A percentile compares a stretch with the other conserved stretches of the same genome.
These are phyloP conservation scores for Calycina marina DNA, from an alignment of 2,329 filamentous ascomycete genomes.

Conservation along the genomic window DNA sequence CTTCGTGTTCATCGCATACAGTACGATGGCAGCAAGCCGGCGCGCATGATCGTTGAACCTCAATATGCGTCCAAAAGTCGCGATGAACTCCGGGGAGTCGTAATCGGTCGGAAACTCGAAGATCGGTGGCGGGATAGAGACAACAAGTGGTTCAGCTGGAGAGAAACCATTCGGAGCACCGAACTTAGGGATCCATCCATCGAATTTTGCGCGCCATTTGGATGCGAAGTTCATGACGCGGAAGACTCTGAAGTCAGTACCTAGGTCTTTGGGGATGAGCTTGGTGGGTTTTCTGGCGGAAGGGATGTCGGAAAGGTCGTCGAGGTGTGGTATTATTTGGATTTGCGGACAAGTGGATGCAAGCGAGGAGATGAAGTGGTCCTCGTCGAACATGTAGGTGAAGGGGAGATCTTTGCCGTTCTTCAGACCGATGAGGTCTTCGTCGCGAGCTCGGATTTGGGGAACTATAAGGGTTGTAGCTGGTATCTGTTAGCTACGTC, in stretches of 20 bases:
- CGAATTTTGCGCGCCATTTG: constrained; percentile 6
- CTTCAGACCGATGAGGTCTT: constrained; percentile 4
- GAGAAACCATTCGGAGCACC: constrained; percentile 1
- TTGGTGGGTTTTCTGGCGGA: constrained; percentile 3
- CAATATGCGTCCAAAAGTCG: constrained; percentile 27
- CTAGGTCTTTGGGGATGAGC: constrained; percentile 1
- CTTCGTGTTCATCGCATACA: constrained; percentile 19
- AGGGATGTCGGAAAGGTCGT: constrained; percentile 9
- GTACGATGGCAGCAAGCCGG: constrained; percentile 19
- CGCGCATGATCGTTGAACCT: constrained; percentile 12
- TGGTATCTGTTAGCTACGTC: not conserved
- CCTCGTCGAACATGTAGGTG: constrained; percentile 14
- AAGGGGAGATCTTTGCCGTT: constrained; percentile 8
- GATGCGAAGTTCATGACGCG: not conserved
- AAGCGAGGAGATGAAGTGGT: constrained; percentile 11
- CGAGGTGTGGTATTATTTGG: constrained; percentile 5
- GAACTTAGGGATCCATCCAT: constrained; percentile 4
- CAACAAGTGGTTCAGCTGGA: constrained; percentile 4
- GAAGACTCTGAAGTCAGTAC: constrained; percentile 2
- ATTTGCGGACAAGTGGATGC: constrained; percentile 11
- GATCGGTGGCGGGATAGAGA: constrained; percentile 6
- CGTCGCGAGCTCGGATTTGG: constrained; percentile 8
- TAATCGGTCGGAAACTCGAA: constrained; percentile 22
- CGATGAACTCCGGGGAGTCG: constrained; percentile 20
- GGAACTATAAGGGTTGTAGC: not conserved